A percentile compares a stretch with the other conserved stretches of the same genome.
phyloP scores from a whole-genome alignment of 352 stramenopile genomes.

The Globisporangium viniferum region DNA sequence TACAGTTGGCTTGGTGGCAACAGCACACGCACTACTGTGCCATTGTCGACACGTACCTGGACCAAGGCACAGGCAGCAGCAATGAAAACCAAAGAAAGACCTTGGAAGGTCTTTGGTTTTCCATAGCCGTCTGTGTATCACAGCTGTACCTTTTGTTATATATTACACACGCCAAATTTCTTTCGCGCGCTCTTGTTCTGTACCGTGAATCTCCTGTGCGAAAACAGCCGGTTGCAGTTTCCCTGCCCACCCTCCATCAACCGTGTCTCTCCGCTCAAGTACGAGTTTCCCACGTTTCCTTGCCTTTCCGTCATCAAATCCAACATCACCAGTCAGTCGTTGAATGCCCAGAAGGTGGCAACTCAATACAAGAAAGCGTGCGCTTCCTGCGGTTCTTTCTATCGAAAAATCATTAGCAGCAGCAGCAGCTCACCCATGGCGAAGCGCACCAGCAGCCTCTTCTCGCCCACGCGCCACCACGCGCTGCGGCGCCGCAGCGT shows the following conservation, averaged over 20 bases:
- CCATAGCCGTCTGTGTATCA: too few species aligned
- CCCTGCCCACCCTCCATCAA: too few species aligned
- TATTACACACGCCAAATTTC: too few species aligned
- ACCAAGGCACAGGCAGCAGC: not conserved
- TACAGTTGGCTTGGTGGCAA: not conserved
- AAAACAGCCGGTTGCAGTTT: too few species aligned
- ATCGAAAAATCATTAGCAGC: not conserved
- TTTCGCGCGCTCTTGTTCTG: too few species aligned
- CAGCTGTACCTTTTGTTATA: too few species aligned
- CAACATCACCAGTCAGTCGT: not conserved
- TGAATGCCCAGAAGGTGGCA: not conserved
- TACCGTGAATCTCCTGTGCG: too few species aligned
- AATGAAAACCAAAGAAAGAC: not conserved
- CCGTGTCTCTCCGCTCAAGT: too few species aligned
- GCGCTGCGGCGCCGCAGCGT: slow-evolving; percentile 10
- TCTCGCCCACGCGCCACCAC: slow-evolving; percentile 11
- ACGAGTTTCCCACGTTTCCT: too few species aligned
- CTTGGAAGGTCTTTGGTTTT: too few species aligned
- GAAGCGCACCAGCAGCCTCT: slow-evolving; percentile 6
- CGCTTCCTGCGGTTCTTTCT: not conserved
- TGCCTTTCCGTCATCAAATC: not conserved
- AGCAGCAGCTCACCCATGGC: not conserved
- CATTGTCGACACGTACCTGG: not conserved
- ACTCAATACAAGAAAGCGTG: not conserved
- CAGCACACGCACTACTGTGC: not conserved